A percentile compares a stretch with the other conserved stretches of the same genome.
Conservation (phyloP, 108 stramenopile genomes). For the Epipyxis sp. region DNA sequence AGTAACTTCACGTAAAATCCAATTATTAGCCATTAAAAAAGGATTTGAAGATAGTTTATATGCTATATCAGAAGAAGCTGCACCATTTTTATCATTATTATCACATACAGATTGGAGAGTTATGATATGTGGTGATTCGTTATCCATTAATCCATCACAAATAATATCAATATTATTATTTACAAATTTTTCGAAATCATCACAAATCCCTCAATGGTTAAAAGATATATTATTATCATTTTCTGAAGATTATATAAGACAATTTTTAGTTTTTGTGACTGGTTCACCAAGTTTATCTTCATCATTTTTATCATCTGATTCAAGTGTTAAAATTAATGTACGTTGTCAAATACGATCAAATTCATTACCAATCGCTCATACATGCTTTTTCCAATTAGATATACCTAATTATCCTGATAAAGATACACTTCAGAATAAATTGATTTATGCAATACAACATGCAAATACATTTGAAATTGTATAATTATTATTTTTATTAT, state of each 20-base stretch:
- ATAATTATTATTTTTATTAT: no score
- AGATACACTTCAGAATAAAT: slow-evolving; percentile 79
- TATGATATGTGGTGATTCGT: slow-evolving; percentile 42
- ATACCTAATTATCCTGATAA: slow-evolving; percentile 78
- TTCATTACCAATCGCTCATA: slow-evolving; percentile 84
- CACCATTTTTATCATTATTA: slow-evolving; percentile 39
- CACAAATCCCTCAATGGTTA: slow-evolving; percentile 43
- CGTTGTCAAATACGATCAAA: slow-evolving; percentile 27
- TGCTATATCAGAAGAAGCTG: slow-evolving; percentile 34
- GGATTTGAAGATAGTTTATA: slow-evolving; percentile 40
- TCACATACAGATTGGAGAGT: slow-evolving; percentile 52
- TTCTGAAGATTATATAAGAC: slow-evolving; percentile 35
- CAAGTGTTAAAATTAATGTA: slow-evolving; percentile 42
- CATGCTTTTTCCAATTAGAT: slow-evolving; percentile 93
- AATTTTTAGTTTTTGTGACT: slow-evolving; percentile 52
- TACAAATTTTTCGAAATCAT: not conserved
- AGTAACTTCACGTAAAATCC: slow-evolving; percentile 20
- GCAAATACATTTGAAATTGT: slow-evolving; percentile 56
- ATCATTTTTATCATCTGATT: slow-evolving; percentile 12
- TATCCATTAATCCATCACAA: not conserved
- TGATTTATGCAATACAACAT: slow-evolving; percentile 83
- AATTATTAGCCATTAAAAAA: slow-evolving; percentile 40
- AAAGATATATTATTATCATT: slow-evolving; percentile 44
- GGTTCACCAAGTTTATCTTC: slow-evolving; percentile 49
- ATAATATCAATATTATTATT: slow-evolving; percentile 2